A percentile compares a stretch with the other conserved stretches of the same genome.
Evolutionary conservation across 2,329 filamentous ascomycete genomes (phyloP).

Genomic region (Pseudogymnoascus sp.): DNA sequence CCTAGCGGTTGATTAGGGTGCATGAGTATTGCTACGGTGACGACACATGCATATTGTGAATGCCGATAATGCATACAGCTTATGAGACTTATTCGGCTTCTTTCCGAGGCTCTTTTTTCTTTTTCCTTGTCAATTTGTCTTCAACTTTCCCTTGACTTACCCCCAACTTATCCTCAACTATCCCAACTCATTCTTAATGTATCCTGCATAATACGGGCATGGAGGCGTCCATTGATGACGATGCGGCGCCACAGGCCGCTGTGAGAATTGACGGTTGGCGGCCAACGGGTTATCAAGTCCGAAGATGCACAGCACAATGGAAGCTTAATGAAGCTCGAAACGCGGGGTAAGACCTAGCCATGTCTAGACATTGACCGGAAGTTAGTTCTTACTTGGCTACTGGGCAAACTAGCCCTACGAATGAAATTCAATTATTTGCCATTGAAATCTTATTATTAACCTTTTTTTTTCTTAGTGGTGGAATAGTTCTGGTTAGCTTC

Average conservation of each 20-base stretch:
- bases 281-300: not conserved
- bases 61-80: not conserved
- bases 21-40: not conserved
- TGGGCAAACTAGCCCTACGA: not conserved
- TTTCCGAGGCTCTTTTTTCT: not conserved
- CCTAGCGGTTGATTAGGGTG: not conserved
- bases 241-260: not conserved
- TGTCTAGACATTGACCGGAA: not conserved
- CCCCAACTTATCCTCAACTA: not conserved
- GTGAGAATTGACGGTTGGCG: not conserved
- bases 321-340: not conserved
- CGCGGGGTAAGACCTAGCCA: slow-evolving; percentile 2
- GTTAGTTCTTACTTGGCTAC: not conserved
- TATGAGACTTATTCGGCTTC: not conserved
- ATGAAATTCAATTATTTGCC: not conserved
- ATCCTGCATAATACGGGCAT: not conserved
- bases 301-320: not conserved
- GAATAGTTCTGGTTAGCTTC: not conserved
- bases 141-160: not conserved
- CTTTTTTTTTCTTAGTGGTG: not conserved
- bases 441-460: not conserved
- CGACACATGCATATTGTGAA: not conserved
- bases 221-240: not conserved
- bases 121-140: not conserved
- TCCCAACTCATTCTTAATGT: not conserved